Evolutionary conservation across 805 yeast genomes (phyloP).

Genomic region (Yamadazyma scolyti): DNA sequence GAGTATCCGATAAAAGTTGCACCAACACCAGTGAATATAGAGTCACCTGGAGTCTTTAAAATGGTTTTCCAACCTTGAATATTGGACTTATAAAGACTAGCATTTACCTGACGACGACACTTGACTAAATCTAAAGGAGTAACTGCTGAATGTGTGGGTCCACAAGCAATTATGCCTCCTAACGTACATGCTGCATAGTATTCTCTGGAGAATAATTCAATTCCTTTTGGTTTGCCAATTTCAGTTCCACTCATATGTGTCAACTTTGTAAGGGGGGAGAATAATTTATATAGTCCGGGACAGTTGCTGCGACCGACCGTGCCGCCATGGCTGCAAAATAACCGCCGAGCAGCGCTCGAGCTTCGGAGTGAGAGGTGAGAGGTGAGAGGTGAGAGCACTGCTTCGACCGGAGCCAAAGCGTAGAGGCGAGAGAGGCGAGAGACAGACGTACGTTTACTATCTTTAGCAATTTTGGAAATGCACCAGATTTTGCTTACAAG

Average conservation of each 20-base stretch:
- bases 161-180: conserved; percentile 87
- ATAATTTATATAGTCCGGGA: background rate
- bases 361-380: too few species aligned
- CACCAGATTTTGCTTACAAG: too few species aligned
- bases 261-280: background rate
- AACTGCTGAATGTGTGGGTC: conserved; percentile 92
- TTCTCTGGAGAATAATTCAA: conserved; percentile 55
- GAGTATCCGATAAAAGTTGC: conserved; percentile 94
- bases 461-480: too few species aligned
- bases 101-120: conserved; percentile 86
- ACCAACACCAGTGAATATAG: conserved; percentile 82
- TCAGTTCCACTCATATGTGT: background rate
- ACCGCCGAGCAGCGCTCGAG: too few species aligned
- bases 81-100: conserved; percentile 69
- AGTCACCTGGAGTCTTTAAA: conserved; percentile 71
- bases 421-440: too few species aligned
- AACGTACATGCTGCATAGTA: conserved; percentile 71
- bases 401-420: too few species aligned
- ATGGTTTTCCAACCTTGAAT: conserved; percentile 79
- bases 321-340: conserved; percentile 7
- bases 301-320: conserved; percentile 2
- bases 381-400: too few species aligned
- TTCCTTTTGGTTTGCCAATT: conserved; percentile 14
- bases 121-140: conserved; percentile 93
- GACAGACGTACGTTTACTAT: too few species aligned